A percentile compares a stretch with the other conserved stretches of the same genome.
Conservation (phyloP, 345 rosid species). For the Lepidium sativum region DNA sequence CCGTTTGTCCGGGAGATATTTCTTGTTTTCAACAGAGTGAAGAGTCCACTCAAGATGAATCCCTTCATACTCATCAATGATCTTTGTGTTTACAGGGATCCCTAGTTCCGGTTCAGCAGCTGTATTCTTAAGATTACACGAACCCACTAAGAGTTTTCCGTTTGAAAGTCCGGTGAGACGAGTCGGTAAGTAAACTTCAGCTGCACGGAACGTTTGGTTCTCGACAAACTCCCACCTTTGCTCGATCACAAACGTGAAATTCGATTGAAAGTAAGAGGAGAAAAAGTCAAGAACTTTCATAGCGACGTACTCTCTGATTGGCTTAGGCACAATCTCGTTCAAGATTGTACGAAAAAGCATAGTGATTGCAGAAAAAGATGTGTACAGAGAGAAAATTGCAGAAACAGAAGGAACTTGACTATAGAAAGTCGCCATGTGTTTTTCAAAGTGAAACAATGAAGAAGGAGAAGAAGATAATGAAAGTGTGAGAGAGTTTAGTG, state of each 20-base stretch:
- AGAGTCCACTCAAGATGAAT: slow-evolving; percentile 30
- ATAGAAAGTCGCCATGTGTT: slow-evolving; percentile 17
- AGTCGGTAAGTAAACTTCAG: slow-evolving; percentile 27
- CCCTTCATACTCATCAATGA: slow-evolving; percentile 25
- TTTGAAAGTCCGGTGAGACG: slow-evolving; percentile 25
- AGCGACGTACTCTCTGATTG: slow-evolving; percentile 19
- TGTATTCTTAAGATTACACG: slow-evolving; percentile 24
- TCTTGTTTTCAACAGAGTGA: slow-evolving; percentile 27
- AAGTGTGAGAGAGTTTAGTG: not conserved
- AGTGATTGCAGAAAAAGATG: slow-evolving; percentile 27
- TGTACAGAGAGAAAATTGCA: slow-evolving; percentile 23
- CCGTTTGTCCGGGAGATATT: slow-evolving; percentile 29
- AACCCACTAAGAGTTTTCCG: slow-evolving; percentile 25
- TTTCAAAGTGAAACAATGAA: not conserved
- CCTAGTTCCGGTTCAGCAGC: slow-evolving; percentile 23
- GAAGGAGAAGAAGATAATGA: not conserved
- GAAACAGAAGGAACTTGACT: slow-evolving; percentile 28
- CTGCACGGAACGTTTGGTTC: slow-evolving; percentile 31
- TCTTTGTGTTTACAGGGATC: slow-evolving; percentile 25
- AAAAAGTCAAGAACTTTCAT: slow-evolving; percentile 14
- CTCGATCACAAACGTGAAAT: slow-evolving; percentile 29
- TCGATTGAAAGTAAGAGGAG: slow-evolving; percentile 23
- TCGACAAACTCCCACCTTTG: slow-evolving; percentile 26
- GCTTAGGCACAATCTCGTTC: slow-evolving; percentile 25
- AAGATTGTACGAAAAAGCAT: slow-evolving; percentile 26